Evolutionary conservation across 768 basidiomycete species (phyloP).

Genomic region (Gymnopilus junonius): DNA sequence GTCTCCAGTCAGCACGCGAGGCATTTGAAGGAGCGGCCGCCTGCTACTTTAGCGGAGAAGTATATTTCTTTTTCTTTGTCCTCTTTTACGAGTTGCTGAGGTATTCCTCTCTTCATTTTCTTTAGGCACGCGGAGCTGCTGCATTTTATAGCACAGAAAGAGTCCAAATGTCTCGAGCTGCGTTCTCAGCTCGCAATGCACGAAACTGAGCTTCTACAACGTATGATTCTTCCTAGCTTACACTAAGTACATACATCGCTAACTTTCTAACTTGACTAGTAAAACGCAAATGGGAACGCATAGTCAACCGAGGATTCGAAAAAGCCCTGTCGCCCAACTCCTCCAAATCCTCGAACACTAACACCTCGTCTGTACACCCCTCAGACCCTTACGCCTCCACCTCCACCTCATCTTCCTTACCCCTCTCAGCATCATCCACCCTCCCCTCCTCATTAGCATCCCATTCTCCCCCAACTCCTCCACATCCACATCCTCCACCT

Average conservation of each 20-base stretch:
- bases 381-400: neutral
- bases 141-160: constrained; percentile 87
- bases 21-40: constrained; percentile 39
- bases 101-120: neutral
- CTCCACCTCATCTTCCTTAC: constrained; percentile 1
- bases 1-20: constrained; percentile 28
- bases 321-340: constrained; percentile 24
- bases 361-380: constrained; percentile 9
- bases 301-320: constrained; percentile 68
- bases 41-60: constrained; percentile 74
- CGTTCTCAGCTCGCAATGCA: constrained; percentile 73
- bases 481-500: neutral
- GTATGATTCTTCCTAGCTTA: constrained; percentile 36
- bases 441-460: neutral
- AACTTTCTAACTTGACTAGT: constrained; percentile 40
- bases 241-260: neutral
- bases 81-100: neutral
- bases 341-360: neutral
- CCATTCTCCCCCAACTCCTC: neutral
- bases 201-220: constrained; percentile 71
- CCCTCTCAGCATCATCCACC: constrained; percentile 4
- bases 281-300: constrained; percentile 85
- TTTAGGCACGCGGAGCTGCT: constrained; percentile 78
- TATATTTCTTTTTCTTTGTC: constrained; percentile 40
- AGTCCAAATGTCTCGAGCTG: constrained; percentile 81